Evolutionary conservation across 2,329 filamentous ascomycete genomes (phyloP).

Genomic region (Sarocladium brachiariae): DNA sequence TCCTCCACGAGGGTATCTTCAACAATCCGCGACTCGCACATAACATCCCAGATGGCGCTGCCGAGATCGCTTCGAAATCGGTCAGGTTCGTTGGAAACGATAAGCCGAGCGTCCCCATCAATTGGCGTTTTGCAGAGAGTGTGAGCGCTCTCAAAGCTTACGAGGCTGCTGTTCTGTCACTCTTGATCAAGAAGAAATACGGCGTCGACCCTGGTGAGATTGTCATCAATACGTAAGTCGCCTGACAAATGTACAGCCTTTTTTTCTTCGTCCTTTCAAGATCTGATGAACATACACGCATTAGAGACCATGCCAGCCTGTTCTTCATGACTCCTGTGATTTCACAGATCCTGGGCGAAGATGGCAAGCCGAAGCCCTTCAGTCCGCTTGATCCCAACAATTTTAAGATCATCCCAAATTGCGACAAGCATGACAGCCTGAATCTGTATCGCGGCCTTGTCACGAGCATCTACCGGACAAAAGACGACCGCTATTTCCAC

Average conservation of each 20-base stretch:
- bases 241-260: not conserved
- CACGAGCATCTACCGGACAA: not conserved
- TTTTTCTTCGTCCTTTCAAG: not conserved
- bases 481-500: not conserved
- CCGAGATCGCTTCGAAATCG: not conserved
- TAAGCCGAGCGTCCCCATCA: not conserved
- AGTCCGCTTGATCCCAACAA: not conserved
- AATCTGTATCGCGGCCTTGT: not conserved
- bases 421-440: not conserved
- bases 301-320: not conserved
- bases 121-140: not conserved
- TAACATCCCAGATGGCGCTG: not conserved
- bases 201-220: not conserved
- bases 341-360: not conserved
- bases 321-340: not conserved
- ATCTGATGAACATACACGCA: not conserved
- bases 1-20: not conserved
- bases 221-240: not conserved
- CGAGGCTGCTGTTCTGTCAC: not conserved
- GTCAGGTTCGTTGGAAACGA: not conserved
- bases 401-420: not conserved
- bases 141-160: slow-evolving; percentile 1
- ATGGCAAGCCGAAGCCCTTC: not conserved
- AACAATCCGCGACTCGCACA: not conserved
- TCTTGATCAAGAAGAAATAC: not conserved